phyloP scores from a whole-genome alignment of 2,329 filamentous ascomycete genomes.

The Aspergillus eucalypticola region DNA sequence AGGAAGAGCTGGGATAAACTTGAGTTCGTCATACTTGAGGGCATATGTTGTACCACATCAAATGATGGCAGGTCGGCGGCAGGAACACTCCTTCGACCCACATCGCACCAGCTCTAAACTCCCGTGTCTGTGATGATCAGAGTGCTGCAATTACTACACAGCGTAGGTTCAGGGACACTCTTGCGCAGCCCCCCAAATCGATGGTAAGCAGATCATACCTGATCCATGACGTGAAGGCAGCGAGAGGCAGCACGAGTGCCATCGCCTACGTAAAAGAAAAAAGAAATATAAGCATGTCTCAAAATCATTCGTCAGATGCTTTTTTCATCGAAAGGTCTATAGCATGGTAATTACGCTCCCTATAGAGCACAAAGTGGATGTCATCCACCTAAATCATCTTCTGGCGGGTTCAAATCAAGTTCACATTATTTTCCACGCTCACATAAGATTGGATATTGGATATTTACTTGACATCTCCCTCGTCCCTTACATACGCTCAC shows the following conservation, averaged over 20 bases:
- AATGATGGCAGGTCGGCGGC: background rate
- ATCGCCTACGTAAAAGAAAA: background rate
- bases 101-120: background rate
- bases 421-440: slow-evolving; percentile 3
- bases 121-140: background rate
- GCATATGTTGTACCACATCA: background rate
- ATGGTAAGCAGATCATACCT: background rate
- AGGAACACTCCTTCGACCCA: background rate
- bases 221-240: background rate
- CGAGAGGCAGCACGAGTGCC: background rate
- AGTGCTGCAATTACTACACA: background rate
- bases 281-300: background rate
- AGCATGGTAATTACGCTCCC: slow-evolving; percentile 17
- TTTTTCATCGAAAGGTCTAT: slow-evolving; percentile 21
- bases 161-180: background rate
- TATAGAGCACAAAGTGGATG: slow-evolving; percentile 13
- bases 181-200: background rate
- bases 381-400: slow-evolving; percentile 11
- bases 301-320: slow-evolving; percentile 19
- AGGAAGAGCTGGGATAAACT: background rate
- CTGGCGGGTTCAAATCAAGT: slow-evolving; percentile 6
- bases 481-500: slow-evolving; percentile 68
- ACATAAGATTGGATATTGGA: background rate
- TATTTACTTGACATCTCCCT: background rate
- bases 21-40: background rate